A percentile compares a stretch with the other conserved stretches of the same genome.
These are phyloP conservation scores for Fusarium anthophilum DNA, from an alignment of 2,329 filamentous ascomycete species.

Conservation along the genomic window DNA sequence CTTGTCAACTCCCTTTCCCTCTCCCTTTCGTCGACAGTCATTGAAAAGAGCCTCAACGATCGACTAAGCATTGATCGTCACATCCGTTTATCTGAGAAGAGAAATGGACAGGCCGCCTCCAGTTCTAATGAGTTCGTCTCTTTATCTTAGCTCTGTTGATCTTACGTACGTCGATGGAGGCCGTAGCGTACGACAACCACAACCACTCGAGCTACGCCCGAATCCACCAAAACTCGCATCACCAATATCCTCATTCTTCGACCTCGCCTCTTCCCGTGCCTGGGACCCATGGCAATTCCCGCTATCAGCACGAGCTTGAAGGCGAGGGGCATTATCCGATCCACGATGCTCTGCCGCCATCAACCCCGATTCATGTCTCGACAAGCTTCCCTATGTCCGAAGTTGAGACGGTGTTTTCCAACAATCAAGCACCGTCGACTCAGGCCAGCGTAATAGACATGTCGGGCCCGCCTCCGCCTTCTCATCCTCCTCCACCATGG, in stretches of 20 bases:
- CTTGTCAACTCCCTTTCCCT: slow-evolving; percentile 21
- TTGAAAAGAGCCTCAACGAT: slow-evolving; percentile 28
- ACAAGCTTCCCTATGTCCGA: slow-evolving; percentile 41
- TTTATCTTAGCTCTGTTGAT: slow-evolving; percentile 24
- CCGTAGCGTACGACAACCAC: slow-evolving; percentile 26
- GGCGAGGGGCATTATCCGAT: slow-evolving; percentile 17
- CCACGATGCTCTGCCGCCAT: slow-evolving; percentile 23
- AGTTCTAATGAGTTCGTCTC: slow-evolving; percentile 30
- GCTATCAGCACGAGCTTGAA: slow-evolving; percentile 3
- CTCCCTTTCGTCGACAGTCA: not conserved
- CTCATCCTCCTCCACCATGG: slow-evolving; percentile 18
- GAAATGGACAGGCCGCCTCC: slow-evolving; percentile 33
- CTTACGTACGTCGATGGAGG: slow-evolving; percentile 32
- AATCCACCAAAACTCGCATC: slow-evolving; percentile 17
- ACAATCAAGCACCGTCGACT: slow-evolving; percentile 43
- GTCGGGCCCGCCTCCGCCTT: slow-evolving; percentile 33
- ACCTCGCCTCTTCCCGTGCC: slow-evolving; percentile 27
- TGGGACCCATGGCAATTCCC: slow-evolving; percentile 22
- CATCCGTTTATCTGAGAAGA: slow-evolving; percentile 24
- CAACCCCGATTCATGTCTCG: slow-evolving; percentile 12
- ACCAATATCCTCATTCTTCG: slow-evolving; percentile 1
- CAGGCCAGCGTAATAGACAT: slow-evolving; percentile 39
- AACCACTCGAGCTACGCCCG: slow-evolving; percentile 23
- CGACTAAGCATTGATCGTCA: slow-evolving; percentile 21
- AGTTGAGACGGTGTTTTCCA: slow-evolving; percentile 42